A percentile compares a stretch with the other conserved stretches of the same genome.
Conservation (phyloP, 2,329 filamentous ascomycete species). For the Cladophialophora bantiana region DNA sequence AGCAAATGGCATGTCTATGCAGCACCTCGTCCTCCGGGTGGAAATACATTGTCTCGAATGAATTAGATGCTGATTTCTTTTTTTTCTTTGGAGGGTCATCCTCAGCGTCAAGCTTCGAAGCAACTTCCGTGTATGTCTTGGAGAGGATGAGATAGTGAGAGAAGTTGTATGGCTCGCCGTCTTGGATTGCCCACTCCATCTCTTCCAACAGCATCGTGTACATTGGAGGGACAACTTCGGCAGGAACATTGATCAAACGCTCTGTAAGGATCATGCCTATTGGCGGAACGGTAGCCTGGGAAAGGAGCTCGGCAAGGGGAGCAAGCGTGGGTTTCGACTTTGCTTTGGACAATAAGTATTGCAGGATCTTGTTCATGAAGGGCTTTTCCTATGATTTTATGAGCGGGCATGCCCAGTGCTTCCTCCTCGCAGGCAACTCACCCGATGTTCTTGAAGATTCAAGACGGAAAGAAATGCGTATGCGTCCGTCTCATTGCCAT, state of each 20-base stretch:
- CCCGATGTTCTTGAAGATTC: conserved; percentile 77
- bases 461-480: conserved; percentile 91
- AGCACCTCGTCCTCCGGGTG: conserved; percentile 94
- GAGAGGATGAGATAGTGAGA: conserved; percentile 91
- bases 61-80: conserved; percentile 62
- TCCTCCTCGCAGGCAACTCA: conserved; percentile 40
- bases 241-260: conserved; percentile 94
- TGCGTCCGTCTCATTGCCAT: conserved; percentile 88
- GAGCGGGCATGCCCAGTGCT: conserved; percentile 13
- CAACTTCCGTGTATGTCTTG: conserved; percentile 90
- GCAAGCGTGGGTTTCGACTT: conserved; percentile 63
- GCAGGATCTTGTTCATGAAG: conserved; percentile 71
- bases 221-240: conserved; percentile 89
- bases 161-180: conserved; percentile 91
- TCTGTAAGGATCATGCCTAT: conserved; percentile 91
- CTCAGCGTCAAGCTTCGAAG: conserved; percentile 76
- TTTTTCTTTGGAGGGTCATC: conserved; percentile 69
- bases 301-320: conserved; percentile 65
- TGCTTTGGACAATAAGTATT: conserved; percentile 70
- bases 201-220: conserved; percentile 95
- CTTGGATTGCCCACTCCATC: conserved; percentile 83
- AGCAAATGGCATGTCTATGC: conserved; percentile 74
- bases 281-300: conserved; percentile 61
- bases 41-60: conserved; percentile 79
- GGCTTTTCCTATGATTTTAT: conserved; percentile 65